These are phyloP conservation scores for Helenozyma rhizophorensis DNA, from an alignment of 805 yeast species.

Conservation along the genomic window DNA sequence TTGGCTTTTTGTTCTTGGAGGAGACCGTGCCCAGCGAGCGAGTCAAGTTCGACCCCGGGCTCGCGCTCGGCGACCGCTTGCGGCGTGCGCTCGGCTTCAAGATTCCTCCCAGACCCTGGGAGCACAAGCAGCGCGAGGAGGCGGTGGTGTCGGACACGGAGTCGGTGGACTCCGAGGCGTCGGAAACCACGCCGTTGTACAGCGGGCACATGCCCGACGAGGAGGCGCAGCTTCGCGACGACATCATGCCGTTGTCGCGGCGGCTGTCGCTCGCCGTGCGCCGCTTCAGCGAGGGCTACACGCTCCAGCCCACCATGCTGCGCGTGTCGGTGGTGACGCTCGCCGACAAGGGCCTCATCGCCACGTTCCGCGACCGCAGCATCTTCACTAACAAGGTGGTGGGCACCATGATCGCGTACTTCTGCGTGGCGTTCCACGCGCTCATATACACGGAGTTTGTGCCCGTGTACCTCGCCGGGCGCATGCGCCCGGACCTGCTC, in stretches of 20 bases:
- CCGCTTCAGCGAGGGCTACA: slow-evolving; percentile 14
- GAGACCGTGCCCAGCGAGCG: slow-evolving; percentile 30
- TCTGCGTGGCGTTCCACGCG: slow-evolving; percentile 43
- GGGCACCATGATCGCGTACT: slow-evolving; percentile 31
- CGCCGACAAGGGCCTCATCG: slow-evolving; percentile 10
- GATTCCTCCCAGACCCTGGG: slow-evolving; percentile 30
- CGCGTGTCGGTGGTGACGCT: slow-evolving; percentile 5
- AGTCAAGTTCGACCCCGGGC: slow-evolving; percentile 29
- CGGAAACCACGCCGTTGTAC: slow-evolving; percentile 7
- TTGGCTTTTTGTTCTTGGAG: slow-evolving; percentile 34
- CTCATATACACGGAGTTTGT: slow-evolving; percentile 51
- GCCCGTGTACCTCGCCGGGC: slow-evolving; percentile 49
- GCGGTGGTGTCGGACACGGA: slow-evolving; percentile 2
- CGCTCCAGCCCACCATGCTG: slow-evolving; percentile 14
- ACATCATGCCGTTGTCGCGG: slow-evolving; percentile 6
- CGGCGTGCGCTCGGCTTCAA: slow-evolving; percentile 22
- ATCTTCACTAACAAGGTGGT: slow-evolving; percentile 28
- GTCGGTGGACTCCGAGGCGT: slow-evolving; percentile 1
- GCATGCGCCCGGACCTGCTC: slow-evolving; percentile 20
- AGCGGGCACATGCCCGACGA: slow-evolving; percentile 2
- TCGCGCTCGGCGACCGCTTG: slow-evolving; percentile 30
- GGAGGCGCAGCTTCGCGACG: not conserved
- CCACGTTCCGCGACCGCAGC: slow-evolving; percentile 15
- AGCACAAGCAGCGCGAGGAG: not conserved
- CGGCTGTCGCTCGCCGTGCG: slow-evolving; percentile 14